phyloP scores from a whole-genome alignment of 257 asterid species.

The Penstemon davidsonii region DNA sequence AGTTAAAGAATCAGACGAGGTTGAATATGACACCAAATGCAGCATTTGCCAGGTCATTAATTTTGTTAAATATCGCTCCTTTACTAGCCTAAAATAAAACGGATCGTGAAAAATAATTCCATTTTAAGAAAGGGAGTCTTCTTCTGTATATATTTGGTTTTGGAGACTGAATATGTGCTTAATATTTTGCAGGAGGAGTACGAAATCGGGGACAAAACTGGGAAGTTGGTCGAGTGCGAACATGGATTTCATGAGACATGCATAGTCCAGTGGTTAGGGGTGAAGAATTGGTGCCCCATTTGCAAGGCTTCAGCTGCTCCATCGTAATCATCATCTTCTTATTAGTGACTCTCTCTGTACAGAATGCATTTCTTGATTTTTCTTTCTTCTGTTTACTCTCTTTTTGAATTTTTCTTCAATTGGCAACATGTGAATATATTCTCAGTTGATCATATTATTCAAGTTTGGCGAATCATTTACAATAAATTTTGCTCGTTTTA shows the following conservation, averaged over 20 bases:
- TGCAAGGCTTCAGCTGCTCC: constrained; percentile 70
- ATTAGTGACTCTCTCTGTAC: constrained; percentile 7
- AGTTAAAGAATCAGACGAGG: constrained; percentile 32
- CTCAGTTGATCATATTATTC: too few species aligned
- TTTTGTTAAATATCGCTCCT: neutral
- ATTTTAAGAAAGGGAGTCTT: too few species aligned
- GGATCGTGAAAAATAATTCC: too few species aligned
- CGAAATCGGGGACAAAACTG: constrained; percentile 62
- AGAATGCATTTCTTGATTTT: neutral
- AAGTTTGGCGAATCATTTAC: too few species aligned
- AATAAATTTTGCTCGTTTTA: too few species aligned
- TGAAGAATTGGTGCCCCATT: constrained; percentile 94
- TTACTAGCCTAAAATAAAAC: too few species aligned
- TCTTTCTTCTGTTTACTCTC: neutral
- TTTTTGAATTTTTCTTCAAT: neutral
- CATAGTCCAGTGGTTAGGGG: constrained; percentile 68
- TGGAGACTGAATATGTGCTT: neutral
- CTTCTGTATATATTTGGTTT: too few species aligned
- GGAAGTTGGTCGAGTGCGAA: constrained; percentile 62
- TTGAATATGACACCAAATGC: constrained; percentile 69
- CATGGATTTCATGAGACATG: constrained; percentile 71
- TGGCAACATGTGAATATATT: too few species aligned
- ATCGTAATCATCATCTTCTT: constrained; percentile 22
- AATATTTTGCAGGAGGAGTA: constrained; percentile 71
- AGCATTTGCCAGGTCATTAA: constrained; percentile 77